phyloP scores from a whole-genome alignment of 345 rosid genomes.

The Erysimum cheiranthoides region DNA sequence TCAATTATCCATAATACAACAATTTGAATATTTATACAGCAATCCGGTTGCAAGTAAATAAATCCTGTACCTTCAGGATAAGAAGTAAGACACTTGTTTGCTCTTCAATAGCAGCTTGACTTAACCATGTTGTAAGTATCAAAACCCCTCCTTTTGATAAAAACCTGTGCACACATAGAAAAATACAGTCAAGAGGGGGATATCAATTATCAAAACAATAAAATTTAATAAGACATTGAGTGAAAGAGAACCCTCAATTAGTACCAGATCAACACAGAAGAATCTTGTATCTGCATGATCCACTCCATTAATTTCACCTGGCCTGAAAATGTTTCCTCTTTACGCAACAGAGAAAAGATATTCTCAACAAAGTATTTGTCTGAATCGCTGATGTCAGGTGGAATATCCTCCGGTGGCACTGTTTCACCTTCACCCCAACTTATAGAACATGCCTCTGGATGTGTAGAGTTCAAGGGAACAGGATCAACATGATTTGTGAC shows the following conservation, averaged over 20 bases:
- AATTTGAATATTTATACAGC: constrained; percentile 1
- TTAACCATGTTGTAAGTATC: constrained; percentile 94
- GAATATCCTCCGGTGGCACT: constrained; percentile 57
- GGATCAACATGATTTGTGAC: constrained; percentile 34
- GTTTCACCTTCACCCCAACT: constrained; percentile 58
- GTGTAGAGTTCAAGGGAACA: constrained; percentile 44
- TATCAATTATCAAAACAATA: constrained; percentile 21
- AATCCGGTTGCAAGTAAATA: constrained; percentile 9
- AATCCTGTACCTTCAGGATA: constrained; percentile 64
- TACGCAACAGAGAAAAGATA: constrained; percentile 66
- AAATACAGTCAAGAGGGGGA: constrained; percentile 15
- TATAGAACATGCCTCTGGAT: constrained; percentile 49
- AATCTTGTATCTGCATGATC: constrained; percentile 86
- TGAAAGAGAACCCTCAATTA: constrained; percentile 21
- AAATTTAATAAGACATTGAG: constrained; percentile 11
- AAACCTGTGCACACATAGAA: constrained; percentile 64
- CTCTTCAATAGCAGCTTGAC: constrained; percentile 87
- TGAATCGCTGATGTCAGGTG: constrained; percentile 62
- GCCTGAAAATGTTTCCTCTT: constrained; percentile 93
- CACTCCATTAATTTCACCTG: constrained; percentile 90
- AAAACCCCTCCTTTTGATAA: constrained; percentile 87
- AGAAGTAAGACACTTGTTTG: constrained; percentile 78
- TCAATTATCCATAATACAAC: constrained; percentile 28
- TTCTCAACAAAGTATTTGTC: constrained; percentile 78
- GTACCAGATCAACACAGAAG: constrained; percentile 81